Conservation (phyloP, 2,329 filamentous ascomycete species). For the Coniochaeta prunicola region DNA sequence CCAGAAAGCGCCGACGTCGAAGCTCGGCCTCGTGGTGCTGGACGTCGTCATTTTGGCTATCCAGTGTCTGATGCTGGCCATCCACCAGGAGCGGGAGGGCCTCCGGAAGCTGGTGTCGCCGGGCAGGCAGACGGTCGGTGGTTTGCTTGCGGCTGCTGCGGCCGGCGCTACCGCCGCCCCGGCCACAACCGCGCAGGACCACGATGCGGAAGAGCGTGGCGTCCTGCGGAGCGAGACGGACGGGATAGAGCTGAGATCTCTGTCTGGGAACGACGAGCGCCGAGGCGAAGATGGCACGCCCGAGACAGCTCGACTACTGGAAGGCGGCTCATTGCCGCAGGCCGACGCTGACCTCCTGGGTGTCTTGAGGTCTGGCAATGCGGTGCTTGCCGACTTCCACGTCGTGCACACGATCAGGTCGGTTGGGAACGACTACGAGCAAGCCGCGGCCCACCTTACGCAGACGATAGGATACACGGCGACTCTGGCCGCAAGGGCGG, state of each 20-base stretch:
- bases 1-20: slow-evolving; percentile 54
- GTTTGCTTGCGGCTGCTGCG: background rate
- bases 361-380: slow-evolving; percentile 47
- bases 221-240: slow-evolving; percentile 33
- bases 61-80: slow-evolving; percentile 58
- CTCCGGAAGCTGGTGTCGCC: slow-evolving; percentile 40
- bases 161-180: slow-evolving; percentile 8
- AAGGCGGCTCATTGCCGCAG: slow-evolving; percentile 9
- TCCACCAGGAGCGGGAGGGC: slow-evolving; percentile 53
- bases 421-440: slow-evolving; percentile 38
- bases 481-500: slow-evolving; percentile 43
- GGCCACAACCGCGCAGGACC: slow-evolving; percentile 30
- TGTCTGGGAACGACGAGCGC: slow-evolving; percentile 15
- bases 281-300: background rate
- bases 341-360: slow-evolving; percentile 31
- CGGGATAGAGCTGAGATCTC: slow-evolving; percentile 38
- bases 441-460: slow-evolving; percentile 42
- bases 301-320: background rate
- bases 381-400: slow-evolving; percentile 45
- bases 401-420: slow-evolving; percentile 40
- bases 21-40: slow-evolving; percentile 44
- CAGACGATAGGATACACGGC: slow-evolving; percentile 48
- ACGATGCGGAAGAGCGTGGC: slow-evolving; percentile 51
- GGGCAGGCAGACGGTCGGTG: background rate
- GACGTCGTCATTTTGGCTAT: slow-evolving; percentile 49